These are phyloP conservation scores for Triticum turgidum DNA, from an alignment of 176 grass and related monocot genomes.

Conservation along the genomic window DNA sequence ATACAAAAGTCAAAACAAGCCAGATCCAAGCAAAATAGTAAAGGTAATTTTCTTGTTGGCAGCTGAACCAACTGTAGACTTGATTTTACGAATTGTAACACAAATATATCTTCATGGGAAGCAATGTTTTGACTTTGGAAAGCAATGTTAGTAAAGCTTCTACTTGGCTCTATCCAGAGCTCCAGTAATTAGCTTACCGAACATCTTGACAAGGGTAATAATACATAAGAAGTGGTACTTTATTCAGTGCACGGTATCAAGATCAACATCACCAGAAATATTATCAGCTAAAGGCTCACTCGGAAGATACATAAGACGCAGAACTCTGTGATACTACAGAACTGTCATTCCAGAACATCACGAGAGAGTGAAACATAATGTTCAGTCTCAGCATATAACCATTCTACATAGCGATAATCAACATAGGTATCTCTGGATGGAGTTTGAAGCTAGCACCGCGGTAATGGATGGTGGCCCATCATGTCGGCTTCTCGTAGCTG, in stretches of 20 bases:
- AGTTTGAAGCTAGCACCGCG: not conserved
- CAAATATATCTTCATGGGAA: not conserved
- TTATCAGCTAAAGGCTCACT: not conserved
- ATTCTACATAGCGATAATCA: not conserved
- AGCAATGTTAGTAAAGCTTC: not conserved
- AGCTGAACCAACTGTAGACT: too few relatives aligned
- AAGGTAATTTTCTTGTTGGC: not conserved
- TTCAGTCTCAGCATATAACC: not conserved
- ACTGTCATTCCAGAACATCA: not conserved
- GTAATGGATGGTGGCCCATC: constrained; percentile 13
- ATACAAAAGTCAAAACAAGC: not conserved
- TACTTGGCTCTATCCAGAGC: not conserved
- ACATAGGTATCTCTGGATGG: not conserved
- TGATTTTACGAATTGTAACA: not conserved
- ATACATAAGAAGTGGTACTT: too few relatives aligned
- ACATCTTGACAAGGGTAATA: not conserved
- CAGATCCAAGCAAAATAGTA: not conserved
- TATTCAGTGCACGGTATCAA: not conserved
- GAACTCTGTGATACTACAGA: not conserved
- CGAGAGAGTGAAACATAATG: not conserved
- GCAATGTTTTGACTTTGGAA: not conserved
- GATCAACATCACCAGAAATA: not conserved
- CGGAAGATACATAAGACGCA: not conserved
- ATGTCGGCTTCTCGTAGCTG: constrained; percentile 77
- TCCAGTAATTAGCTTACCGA: not conserved